Base-by-base conservation (phyloP, 495 filamentous ascomycete species). In the Penicillium desertorum region DNA sequence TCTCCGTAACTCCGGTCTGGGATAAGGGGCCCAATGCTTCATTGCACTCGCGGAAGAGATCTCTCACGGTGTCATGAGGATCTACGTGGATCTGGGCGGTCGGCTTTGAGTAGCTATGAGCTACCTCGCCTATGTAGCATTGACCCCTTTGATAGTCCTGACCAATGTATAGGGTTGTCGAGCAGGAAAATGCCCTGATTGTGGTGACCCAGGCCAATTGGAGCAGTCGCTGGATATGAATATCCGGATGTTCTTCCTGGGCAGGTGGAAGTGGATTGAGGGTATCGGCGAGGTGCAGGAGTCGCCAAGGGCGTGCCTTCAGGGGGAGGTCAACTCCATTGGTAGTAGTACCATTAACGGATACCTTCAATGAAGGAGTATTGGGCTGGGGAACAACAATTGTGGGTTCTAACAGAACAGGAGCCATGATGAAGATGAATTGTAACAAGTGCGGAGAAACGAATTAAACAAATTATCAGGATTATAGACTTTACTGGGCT, bases 171-270 rank as follows among this genome's bases (percentile, higher is more conserved):
- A 65, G 12, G 0, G 60, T 60, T 5, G 56, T 58, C 17, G 63
- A 62, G 2, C 45, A 37, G 2, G 34, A 32, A 49, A 65, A 65
- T 5, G 57, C 42, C 16, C 57, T 54, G 7, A 60, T 22, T 2
- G 50, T 53, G 10, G 57, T 42, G 0, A 54, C 16, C 63, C 63
- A 65, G 25, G 60, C 57, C 30, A 62, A 47, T 7, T 65, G 63
- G 1, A 65, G 19, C 3, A 65, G 19, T 14, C 60, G 45, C 34
- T 65, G 63, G 29, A 65, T 34, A 16, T 62, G 60, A 14, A 62
- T 55, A 42, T 65, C 63, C 10, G 51, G 30, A 45, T 54, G 25
- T n/a, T 62, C 60, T 1, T 45, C 27, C 4, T 41, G 30, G n/a
- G 51, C 36, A 1, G 20, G 16, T 2, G 54, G 9, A 17, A 53